Base-by-base conservation (phyloP, 345 rosid species). In the Aquilaria sinensis region DNA sequence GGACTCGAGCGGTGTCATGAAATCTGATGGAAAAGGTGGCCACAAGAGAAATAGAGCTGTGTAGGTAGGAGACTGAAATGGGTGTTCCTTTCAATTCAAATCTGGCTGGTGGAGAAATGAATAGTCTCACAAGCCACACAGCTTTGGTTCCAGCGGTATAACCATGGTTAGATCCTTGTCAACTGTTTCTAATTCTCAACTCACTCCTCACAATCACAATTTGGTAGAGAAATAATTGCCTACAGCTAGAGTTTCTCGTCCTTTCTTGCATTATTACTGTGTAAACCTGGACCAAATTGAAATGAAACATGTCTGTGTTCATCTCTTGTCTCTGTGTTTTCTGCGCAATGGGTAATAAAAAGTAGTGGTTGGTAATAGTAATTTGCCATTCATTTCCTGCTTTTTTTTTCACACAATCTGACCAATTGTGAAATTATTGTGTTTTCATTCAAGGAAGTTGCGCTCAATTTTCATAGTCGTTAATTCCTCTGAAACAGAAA, bases 21-120 rank as follows among this genome's bases (percentile, higher is more conserved):
- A 57, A 72, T 74, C 88, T 41, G 85, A 82, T 56, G 73, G 71
- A 64, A 78, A 74, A 74, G 74, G 70, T 37, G 77, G 87, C 5
- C 75, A 73, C 66, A 86, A 80, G 73, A 75, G 89, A 77, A 77
- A 63, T 59, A 84, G 87, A 68, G 83, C 83, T 66, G 77, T 66
- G 32, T 83, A 69, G 70, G 51, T 15, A 15, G 30, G 43, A 9
- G 43, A 37, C 43, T 37, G 7, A 55, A 6, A 12, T 16, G 30
- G 60, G 13, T 9, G 16, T 53, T 56, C n/a, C 34, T 55, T 41
- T 49, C 12, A 37, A 37, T 37, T 37, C 43, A 2, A 37, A 5
- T 37, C 8, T 37, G 43, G 43, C 43, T 37, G 43, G 43, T 37
- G 43, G 43, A 37, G 43, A 3, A 37, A 37, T 55, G 52, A 67